Base-by-base conservation (phyloP, 371 early-diverging fungal genomes). In the Apophysomyces variabilis region DNA sequence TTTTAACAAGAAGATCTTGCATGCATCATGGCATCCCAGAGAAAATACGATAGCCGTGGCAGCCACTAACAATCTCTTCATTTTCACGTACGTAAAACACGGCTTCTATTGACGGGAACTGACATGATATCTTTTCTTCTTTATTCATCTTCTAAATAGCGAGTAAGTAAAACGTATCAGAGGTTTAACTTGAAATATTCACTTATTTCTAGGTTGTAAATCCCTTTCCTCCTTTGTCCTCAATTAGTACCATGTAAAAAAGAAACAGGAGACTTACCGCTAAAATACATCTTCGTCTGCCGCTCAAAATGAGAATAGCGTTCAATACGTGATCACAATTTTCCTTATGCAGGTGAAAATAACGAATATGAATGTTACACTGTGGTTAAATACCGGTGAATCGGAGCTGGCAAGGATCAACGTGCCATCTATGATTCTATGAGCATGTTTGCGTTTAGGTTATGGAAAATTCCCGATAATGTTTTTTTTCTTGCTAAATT, bases 1-100 rank as follows among this genome's bases (percentile, higher is more conserved):
- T 76, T 98, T 94, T 70, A 87, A 88, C 72, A 94, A 96, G 84
- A 97, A 97, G 88, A 98, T 99, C 64, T 73, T 99, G 58, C 98
- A 99, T 70, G 93, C 98, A 39, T 94, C 95, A 61, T 98, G 97
- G 97, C 98, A 99, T 86, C 99, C 99, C 39, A 86, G 87, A 65
- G 99, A 98, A 73, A 95, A 96, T 75, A 93, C 95, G 26, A 90
- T 97, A 57, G 96, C 99, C 39, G 90, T 97, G 57, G 99, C 99
- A 37, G 99, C 99, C 8, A 97, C 98, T 45, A 97, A 97, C 84
- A 98, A 98, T 74, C 87, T 97, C 61, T 98, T 99, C 75, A 90
- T 98, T 71, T 99, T 99, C 78, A 87, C 92, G 80, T 85, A 81
- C 78, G 83, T 83, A 26, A 26, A 26, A 26, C 32, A 26, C 3